These are phyloP conservation scores for Conoideocrella luteorostrata DNA, from an alignment of 2,329 filamentous ascomycete species.

Conservation along the genomic window DNA sequence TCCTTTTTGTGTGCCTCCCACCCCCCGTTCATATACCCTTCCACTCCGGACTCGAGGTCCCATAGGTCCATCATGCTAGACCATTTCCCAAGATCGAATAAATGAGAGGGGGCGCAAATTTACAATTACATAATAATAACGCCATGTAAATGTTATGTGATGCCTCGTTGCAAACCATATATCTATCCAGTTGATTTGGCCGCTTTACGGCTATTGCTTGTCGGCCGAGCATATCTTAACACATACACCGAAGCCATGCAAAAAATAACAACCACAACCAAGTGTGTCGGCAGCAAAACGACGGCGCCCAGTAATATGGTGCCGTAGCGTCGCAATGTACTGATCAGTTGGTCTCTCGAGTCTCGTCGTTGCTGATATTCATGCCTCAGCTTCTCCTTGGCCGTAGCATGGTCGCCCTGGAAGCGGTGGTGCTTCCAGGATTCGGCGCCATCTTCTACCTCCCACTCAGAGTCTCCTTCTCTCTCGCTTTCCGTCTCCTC, in stretches of 20 bases:
- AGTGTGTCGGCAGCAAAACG: conserved; percentile 40
- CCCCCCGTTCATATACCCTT: background rate
- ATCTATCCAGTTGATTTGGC: conserved; percentile 17
- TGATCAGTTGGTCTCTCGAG: conserved; percentile 32
- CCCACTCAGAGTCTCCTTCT: conserved; percentile 19
- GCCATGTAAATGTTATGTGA: conserved; percentile 20
- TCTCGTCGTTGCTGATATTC: conserved; percentile 25
- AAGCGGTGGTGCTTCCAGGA: conserved; percentile 18
- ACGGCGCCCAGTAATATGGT: conserved; percentile 35
- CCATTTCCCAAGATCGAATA: background rate
- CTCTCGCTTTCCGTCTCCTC: conserved; percentile 28
- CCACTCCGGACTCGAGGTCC: too few relatives aligned
- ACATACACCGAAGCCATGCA: conserved; percentile 33
- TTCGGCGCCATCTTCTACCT: conserved; percentile 18
- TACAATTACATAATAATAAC: conserved; percentile 16
- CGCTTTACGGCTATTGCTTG: background rate
- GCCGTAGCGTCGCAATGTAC: conserved; percentile 35
- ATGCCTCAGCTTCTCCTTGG: conserved; percentile 21
- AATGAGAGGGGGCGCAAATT: background rate
- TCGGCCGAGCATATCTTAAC: conserved; percentile 21
- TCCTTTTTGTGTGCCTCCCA: background rate
- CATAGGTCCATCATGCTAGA: background rate
- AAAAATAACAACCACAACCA: conserved; percentile 31
- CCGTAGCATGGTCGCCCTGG: conserved; percentile 9
- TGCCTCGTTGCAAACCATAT: conserved; percentile 6